Conservation (phyloP, 2,329 filamentous ascomycete genomes). For the Torrubiellomyces zombiae region DNA sequence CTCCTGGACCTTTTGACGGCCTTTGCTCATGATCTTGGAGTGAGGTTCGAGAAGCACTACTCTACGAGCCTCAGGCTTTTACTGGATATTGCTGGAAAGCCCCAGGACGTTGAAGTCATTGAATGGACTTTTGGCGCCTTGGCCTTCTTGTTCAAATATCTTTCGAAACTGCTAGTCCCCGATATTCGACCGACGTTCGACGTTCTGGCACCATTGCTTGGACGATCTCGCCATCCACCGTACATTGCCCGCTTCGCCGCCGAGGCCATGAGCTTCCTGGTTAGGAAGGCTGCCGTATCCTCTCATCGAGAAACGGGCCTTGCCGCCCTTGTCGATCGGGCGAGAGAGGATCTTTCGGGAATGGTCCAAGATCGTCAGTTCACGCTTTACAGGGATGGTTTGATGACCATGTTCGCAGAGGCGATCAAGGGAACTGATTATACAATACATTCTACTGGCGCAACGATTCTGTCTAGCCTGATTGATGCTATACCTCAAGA, state of each 20-base stretch:
- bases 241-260: slow-evolving; percentile 87
- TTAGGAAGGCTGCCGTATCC: slow-evolving; percentile 70
- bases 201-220: slow-evolving; percentile 69
- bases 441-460: slow-evolving; percentile 41
- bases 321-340: slow-evolving; percentile 51
- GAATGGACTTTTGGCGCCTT: slow-evolving; percentile 94
- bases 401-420: slow-evolving; percentile 87
- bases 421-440: slow-evolving; percentile 49
- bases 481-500: slow-evolving; percentile 33
- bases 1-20: slow-evolving; percentile 77
- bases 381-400: slow-evolving; percentile 61
- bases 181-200: slow-evolving; percentile 74
- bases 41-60: slow-evolving; percentile 79
- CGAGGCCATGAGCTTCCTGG: slow-evolving; percentile 83
- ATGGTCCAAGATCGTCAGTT: slow-evolving; percentile 38
- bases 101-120: slow-evolving; percentile 72
- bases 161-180: slow-evolving; percentile 71
- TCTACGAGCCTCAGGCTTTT: slow-evolving; percentile 58
- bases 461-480: slow-evolving; percentile 34
- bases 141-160: slow-evolving; percentile 93
- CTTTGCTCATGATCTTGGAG: slow-evolving; percentile 85
- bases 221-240: slow-evolving; percentile 63
- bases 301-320: slow-evolving; percentile 63
- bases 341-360: slow-evolving; percentile 48
- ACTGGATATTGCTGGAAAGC: slow-evolving; percentile 58